Evolutionary conservation across 2,329 filamentous ascomycete species (phyloP).

Genomic region (Fusarium sp.): DNA sequence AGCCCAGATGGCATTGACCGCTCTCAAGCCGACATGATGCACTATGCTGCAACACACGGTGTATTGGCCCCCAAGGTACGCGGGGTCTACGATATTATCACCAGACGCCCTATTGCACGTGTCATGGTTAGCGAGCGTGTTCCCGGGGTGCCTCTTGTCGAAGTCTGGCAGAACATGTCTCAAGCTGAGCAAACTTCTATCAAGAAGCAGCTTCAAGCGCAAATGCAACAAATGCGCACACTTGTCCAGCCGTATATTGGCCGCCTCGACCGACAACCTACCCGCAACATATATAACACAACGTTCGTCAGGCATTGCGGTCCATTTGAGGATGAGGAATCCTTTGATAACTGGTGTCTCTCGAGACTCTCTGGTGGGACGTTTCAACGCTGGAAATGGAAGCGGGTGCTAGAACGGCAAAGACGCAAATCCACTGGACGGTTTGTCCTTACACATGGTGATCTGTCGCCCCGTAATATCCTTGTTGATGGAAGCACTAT

Average conservation of each 20-base stretch:
- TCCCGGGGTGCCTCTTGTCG: not conserved
- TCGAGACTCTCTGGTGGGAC: not conserved
- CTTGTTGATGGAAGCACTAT: not conserved
- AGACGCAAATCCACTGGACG: not conserved
- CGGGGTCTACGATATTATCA: not conserved
- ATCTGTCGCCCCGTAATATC: not conserved
- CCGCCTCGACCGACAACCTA: not conserved
- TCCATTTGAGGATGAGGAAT: not conserved
- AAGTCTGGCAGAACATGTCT: not conserved
- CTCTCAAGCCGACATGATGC: conserved; percentile 6
- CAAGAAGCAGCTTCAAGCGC: not conserved
- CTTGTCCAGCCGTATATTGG: not conserved
- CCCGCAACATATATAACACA: not conserved
- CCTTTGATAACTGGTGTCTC: not conserved
- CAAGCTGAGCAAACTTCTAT: not conserved
- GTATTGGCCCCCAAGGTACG: not conserved
- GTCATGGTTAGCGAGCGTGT: not conserved
- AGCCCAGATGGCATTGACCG: not conserved
- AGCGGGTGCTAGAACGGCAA: not conserved
- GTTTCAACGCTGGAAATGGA: not conserved
- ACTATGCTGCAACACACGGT: not conserved
- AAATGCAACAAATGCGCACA: not conserved
- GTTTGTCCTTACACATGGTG: not conserved
- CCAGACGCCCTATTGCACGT: not conserved
- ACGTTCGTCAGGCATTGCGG: not conserved